Percentiles rank a stretch among this genome's conserved stretches.
These are phyloP conservation scores for Rhodotorula paludigena DNA, from an alignment of 768 basidiomycete genomes.

Conservation along the genomic window DNA sequence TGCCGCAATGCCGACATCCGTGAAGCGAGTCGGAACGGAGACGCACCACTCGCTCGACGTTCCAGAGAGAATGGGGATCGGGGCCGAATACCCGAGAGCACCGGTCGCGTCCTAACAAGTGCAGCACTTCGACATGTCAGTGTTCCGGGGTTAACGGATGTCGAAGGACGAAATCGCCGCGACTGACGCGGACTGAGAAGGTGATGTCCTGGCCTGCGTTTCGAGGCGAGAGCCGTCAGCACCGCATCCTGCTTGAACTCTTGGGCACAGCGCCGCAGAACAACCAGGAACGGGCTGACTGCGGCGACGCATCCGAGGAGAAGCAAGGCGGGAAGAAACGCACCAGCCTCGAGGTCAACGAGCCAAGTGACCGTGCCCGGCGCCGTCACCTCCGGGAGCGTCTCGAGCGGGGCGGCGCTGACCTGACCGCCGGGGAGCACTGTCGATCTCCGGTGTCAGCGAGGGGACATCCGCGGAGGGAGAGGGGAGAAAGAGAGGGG, in stretches of 20 bases:
- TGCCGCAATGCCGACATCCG: too few relatives aligned
- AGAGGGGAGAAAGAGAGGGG: not conserved
- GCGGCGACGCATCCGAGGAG: too few relatives aligned
- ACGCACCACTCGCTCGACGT: not conserved
- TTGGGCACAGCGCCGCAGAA: too few relatives aligned
- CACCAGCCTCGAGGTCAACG: not conserved
- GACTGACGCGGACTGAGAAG: not conserved
- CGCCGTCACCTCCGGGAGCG: not conserved
- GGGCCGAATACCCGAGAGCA: not conserved
- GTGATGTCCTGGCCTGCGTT: conserved; percentile 5
- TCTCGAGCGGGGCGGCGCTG: conserved; percentile 3
- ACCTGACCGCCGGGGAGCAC: conserved; percentile 12
- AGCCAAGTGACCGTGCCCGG: conserved; percentile 4
- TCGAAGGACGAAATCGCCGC: too few relatives aligned
- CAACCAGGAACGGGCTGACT: too few relatives aligned
- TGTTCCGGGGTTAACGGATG: not conserved
- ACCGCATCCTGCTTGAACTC: not conserved
- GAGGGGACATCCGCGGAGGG: not conserved
- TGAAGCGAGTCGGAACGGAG: not conserved
- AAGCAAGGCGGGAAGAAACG: not conserved
- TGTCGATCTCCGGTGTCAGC: not conserved
- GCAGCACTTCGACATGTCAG: too few relatives aligned
- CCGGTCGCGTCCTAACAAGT: not conserved
- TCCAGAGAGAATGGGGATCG: not conserved
- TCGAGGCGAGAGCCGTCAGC: not conserved